Base-by-base conservation (phyloP, 768 basidiomycete genomes). In the Mycena albidolilacea region DNA sequence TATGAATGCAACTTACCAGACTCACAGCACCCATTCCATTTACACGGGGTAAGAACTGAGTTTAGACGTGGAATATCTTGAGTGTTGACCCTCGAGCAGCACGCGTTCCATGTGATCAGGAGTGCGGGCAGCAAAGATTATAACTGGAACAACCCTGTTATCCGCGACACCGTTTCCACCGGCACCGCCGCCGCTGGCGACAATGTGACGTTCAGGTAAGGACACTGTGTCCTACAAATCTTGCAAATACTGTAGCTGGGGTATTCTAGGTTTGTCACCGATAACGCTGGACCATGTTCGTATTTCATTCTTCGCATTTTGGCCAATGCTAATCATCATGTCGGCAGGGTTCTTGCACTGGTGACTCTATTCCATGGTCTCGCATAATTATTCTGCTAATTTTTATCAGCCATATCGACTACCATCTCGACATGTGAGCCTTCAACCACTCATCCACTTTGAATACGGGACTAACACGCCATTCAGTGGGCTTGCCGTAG, bases 281-380 rank as follows among this genome's bases (percentile, higher is more conserved):
- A 93, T 79, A 93, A 85, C 69, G 68, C 82, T 30, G 84, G 84
- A 0, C 84, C 84, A 9, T 85, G 84, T 69, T 12, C 5, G 66
- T 46, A 19, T 58, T 39, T 57, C 19, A 3, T 30, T 52, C n/a
- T 7, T 7, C 21, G 50, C 50, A 9, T 7, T 52, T 7, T 21
- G 50, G 11, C 50, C 11, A 39, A 19, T 64, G 11, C 10, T 17
- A 43, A 50, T 64, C 21, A 39, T 23, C 17, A 12, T 9, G 46
- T 14, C 50, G 8, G n/a, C 10, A 64, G 63, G 67, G 69, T 78
- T 85, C 64, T 72, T 84, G 23, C 84, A 84, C 64, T 85, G 84
- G 83, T 84, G 46, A 52, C 7, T 52, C 21, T n/a, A 52, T 52
- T 52, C 21, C 6, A 75, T 88, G 15, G 76, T 81, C 85, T 83